Conservation (phyloP, 2,329 filamentous ascomycete genomes). For the Septoria linicola region DNA sequence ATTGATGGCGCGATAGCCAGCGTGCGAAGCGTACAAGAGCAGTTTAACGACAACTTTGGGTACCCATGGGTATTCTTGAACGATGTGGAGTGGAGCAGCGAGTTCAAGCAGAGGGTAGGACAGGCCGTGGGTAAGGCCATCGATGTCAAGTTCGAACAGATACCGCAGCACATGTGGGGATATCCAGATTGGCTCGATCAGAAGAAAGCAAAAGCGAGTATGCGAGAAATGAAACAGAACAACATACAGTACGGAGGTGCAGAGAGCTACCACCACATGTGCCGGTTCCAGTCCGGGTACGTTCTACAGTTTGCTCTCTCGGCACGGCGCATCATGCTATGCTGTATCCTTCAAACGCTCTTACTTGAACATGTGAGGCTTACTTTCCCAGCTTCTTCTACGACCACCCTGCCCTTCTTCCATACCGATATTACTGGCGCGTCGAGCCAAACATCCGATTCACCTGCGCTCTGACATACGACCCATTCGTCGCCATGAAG, state of each 20-base stretch:
- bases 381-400: conserved; percentile 38
- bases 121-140: background rate
- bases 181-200: background rate
- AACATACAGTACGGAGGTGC: background rate
- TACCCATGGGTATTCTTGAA: conserved; percentile 3
- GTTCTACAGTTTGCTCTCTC: no score
- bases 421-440: conserved; percentile 61
- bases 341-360: no score
- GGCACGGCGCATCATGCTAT: no score
- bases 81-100: background rate
- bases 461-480: conserved; percentile 49
- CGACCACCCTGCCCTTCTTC: conserved; percentile 41
- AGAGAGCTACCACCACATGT: conserved; percentile 42
- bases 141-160: background rate
- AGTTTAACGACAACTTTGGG: background rate
- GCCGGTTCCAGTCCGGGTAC: conserved; percentile 40
- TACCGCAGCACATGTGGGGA: background rate
- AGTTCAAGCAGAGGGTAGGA: conserved; percentile 1
- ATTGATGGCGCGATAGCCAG: background rate
- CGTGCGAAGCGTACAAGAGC: background rate
- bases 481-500: conserved; percentile 41
- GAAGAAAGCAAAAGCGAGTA: background rate
- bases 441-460: conserved; percentile 61
- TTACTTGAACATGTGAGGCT: no score
- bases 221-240: conserved; percentile 1